Conservation (phyloP, 306 rosid species). For the Castanea crenata region DNA sequence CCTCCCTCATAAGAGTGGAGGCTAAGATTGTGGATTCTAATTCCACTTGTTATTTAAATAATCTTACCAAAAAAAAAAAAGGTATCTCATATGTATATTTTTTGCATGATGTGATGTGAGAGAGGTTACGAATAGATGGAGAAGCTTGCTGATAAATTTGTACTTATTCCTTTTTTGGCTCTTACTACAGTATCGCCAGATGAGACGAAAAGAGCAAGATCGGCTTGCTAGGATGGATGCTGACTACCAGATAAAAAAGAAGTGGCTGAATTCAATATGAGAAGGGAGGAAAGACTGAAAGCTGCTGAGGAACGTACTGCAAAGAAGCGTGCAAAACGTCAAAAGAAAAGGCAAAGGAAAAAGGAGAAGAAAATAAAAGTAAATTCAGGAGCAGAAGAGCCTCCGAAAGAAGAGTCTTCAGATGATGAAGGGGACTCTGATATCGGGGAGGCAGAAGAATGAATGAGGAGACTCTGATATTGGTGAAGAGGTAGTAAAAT, state of each 20-base stretch:
- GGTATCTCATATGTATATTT: background rate
- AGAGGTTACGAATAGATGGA: background rate
- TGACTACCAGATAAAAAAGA: slow-evolving; percentile 82
- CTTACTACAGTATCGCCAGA: slow-evolving; percentile 78
- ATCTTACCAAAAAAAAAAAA: background rate
- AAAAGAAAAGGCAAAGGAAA: slow-evolving; percentile 82
- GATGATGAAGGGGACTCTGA: slow-evolving; percentile 56
- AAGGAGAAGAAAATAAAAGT: slow-evolving; percentile 61
- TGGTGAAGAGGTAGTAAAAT: too few relatives aligned
- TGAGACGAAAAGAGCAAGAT: slow-evolving; percentile 96
- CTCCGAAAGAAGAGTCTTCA: slow-evolving; percentile 57
- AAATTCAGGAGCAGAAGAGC: slow-evolving; percentile 47
- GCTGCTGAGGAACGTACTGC: slow-evolving; percentile 86
- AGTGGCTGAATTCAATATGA: slow-evolving; percentile 63
- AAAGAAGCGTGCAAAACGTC: slow-evolving; percentile 78
- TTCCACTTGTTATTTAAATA: too few relatives aligned
- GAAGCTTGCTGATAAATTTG: slow-evolving; percentile 10
- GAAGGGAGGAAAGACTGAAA: slow-evolving; percentile 85
- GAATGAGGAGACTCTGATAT: slow-evolving; percentile 18
- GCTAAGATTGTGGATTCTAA: too few relatives aligned
- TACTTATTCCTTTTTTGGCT: slow-evolving; percentile 2
- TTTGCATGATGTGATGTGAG: background rate
- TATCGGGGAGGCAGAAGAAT: slow-evolving; percentile 39
- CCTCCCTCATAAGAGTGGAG: too few relatives aligned
- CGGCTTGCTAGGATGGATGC: slow-evolving; percentile 89